Evolutionary conservation across 139 green algal species (phyloP), one percentile per base, ranked within the genome.

Genomic region (Chlorella sp.): DNA sequence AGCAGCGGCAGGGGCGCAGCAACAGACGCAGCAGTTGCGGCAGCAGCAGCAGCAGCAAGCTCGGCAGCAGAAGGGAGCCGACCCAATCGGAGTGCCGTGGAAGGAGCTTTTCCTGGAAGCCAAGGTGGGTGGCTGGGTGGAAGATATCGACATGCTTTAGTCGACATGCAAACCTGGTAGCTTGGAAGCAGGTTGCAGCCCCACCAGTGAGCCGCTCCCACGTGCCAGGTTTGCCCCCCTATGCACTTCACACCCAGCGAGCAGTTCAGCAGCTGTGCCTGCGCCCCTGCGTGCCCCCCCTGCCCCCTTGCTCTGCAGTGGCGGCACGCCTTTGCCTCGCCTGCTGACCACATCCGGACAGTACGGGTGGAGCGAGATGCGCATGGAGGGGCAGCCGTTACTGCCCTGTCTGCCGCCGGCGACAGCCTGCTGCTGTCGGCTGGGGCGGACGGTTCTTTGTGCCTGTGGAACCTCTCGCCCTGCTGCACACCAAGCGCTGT

Each of bases 381-480:
- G 32, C 76, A 82, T 26, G 25, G 9, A 5, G 76, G n/a, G 23
- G 51, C 51, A 21, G 36, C 56, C 6, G 38, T 82, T 36, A 82
- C 55, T 3, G 21, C 47, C 20, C 57, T 82, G 23, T 72, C 57
- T 6, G 34, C 32, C 30, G 11, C 57, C 36, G 9, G 57, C 34
- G 25, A 5, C 36, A 39, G 2, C 57, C 28, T 65, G 57, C 36
- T 82, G 12, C 60, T 63, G 12, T 56, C 60, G 0, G 76, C 76
- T 0, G 39, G 60, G 4, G 34, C 38, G 15, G 76, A 82, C 39
- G 30, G 36, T 38, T 38, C 7, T 1, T 0, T 82, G 13, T 39
- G 76, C 60, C 36, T 82, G 36, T 82, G 76, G 76, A 15, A 44
- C 21, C 51, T 81, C 55, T n/a, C 70, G 25, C 9, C 28, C 39